Evolutionary conservation across 768 basidiomycete genomes (phyloP).

Genomic region (Postia placenta): DNA sequence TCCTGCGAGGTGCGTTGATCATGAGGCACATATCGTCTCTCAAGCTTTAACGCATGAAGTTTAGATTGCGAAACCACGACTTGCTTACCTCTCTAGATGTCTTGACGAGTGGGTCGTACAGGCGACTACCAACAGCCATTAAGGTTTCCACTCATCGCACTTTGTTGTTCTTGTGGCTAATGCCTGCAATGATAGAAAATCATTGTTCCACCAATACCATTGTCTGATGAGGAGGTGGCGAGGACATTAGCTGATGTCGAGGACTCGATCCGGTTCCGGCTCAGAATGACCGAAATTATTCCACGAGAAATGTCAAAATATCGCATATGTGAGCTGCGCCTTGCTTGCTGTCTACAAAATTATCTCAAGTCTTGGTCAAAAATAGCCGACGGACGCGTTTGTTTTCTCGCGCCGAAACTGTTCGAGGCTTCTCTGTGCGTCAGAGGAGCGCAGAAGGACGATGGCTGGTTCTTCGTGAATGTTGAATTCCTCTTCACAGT

Average conservation of each 20-base stretch:
- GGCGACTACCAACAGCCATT: constrained; percentile 72
- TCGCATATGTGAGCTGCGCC: constrained; percentile 46
- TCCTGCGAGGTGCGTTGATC: constrained; percentile 58
- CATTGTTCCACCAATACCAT: constrained; percentile 55
- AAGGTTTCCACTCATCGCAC: constrained; percentile 43
- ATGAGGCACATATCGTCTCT: neutral
- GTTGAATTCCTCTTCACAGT: constrained; percentile 71
- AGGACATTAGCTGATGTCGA: constrained; percentile 70
- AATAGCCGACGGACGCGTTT: constrained; percentile 70
- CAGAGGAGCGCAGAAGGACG: constrained; percentile 58
- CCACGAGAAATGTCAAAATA: constrained; percentile 78
- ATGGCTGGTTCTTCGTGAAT: constrained; percentile 83
- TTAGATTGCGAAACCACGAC: constrained; percentile 88
- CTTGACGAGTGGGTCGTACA: constrained; percentile 80
- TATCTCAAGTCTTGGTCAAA: constrained; percentile 6
- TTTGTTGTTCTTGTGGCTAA: neutral
- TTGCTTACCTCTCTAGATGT: constrained; percentile 88
- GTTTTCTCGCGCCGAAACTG: constrained; percentile 65
- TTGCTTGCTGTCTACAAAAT: constrained; percentile 10
- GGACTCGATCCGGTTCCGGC: constrained; percentile 68
- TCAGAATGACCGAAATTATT: constrained; percentile 72
- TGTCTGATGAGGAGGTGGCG: constrained; percentile 62
- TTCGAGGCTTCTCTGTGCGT: constrained; percentile 75
- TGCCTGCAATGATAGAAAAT: constrained; percentile 44
- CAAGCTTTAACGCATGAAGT: neutral